Percentiles rank a stretch among this genome's conserved stretches.
phyloP scores from a whole-genome alignment of 2,329 filamentous ascomycete genomes.

The Cryoendolithus antarcticus region DNA sequence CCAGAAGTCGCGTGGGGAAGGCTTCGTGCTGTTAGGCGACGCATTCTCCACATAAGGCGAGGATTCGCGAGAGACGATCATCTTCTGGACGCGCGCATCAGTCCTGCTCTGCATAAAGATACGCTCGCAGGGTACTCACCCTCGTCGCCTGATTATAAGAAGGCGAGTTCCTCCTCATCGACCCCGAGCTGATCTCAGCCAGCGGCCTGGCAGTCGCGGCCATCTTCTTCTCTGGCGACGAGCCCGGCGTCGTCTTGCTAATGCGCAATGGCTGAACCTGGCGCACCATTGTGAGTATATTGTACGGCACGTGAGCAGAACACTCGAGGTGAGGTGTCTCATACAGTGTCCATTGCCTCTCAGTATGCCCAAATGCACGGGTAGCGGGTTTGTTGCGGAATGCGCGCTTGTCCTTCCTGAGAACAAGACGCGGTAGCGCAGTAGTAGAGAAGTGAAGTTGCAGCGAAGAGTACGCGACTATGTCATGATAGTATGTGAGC shows the following conservation, averaged over 20 bases:
- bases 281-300: conserved; percentile 12
- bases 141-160: conserved; percentile 69
- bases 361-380: conserved; percentile 1
- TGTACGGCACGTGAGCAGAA: neutral
- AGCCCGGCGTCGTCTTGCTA: conserved; percentile 51
- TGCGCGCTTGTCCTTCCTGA: conserved; percentile 5
- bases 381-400: conserved; percentile 6
- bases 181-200: conserved; percentile 77
- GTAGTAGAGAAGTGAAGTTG: conserved; percentile 1
- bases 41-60: conserved; percentile 51
- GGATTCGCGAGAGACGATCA: conserved; percentile 57
- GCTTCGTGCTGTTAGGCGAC: conserved; percentile 34
- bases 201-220: conserved; percentile 59
- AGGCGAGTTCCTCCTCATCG: conserved; percentile 80
- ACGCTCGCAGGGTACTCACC: conserved; percentile 34
- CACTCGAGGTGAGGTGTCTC: neutral
- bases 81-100: conserved; percentile 40
- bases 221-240: conserved; percentile 51
- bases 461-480: too few relatives aligned
- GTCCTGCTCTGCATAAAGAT: neutral
- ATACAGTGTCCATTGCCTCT: conserved; percentile 4
- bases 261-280: conserved; percentile 71
- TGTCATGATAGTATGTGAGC: too few relatives aligned
- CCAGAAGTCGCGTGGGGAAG: conserved; percentile 82
- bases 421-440: neutral